Evolutionary conservation across 306 rosid genomes (phyloP).

Genomic region (Trifolium subterraneum): DNA sequence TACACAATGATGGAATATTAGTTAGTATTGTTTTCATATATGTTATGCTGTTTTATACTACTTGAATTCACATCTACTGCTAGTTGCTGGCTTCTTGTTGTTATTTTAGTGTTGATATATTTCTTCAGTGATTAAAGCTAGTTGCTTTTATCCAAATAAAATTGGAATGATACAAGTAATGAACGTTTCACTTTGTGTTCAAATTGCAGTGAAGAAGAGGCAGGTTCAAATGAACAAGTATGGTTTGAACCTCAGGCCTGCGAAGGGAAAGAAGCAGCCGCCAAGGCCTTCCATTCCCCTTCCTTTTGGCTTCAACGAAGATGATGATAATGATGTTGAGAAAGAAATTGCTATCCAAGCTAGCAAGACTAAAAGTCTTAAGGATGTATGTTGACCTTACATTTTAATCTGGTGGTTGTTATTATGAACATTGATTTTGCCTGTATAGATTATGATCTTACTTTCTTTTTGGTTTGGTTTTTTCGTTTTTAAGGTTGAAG

Average conservation of each 20-base stretch:
- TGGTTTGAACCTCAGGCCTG: constrained; percentile 77
- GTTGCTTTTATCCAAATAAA: neutral
- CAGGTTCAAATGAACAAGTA: constrained; percentile 71
- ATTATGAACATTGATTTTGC: neutral
- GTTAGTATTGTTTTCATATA: neutral
- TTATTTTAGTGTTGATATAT: neutral
- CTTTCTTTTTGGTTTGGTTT: constrained; percentile 6
- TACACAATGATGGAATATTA: constrained; percentile 4
- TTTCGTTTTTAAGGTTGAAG: constrained; percentile 62
- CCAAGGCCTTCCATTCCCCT: constrained; percentile 58
- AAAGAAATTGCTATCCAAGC: constrained; percentile 85
- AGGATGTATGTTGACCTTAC: constrained; percentile 58
- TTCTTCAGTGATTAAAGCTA: neutral
- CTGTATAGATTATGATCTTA: constrained; percentile 12
- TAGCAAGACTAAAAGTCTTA: constrained; percentile 75
- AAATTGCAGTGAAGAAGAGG: constrained; percentile 32
- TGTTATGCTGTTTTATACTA: neutral
- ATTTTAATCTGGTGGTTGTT: neutral
- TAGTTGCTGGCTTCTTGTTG: neutral
- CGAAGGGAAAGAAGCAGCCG: constrained; percentile 63
- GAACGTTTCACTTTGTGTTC: constrained; percentile 14
- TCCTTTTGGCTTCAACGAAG: constrained; percentile 69
- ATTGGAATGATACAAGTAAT: constrained; percentile 28
- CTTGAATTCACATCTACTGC: constrained; percentile 2
- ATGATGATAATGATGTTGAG: constrained; percentile 75